phyloP scores from a whole-genome alignment of 257 asterid genomes.

The Primulina eburnea region DNA sequence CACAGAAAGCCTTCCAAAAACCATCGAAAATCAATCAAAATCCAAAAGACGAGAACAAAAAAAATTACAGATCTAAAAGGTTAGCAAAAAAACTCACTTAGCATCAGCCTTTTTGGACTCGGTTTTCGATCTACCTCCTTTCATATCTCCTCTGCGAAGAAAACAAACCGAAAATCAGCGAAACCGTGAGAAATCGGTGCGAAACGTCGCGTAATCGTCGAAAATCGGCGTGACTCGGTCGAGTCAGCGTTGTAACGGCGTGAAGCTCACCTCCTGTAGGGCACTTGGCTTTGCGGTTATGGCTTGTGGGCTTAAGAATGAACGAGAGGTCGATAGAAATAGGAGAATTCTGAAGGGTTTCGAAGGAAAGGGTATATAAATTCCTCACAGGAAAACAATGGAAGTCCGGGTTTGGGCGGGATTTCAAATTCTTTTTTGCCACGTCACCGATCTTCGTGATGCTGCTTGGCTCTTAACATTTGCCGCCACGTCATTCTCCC shows the following conservation, averaged over 20 bases:
- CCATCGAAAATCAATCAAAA: not conserved
- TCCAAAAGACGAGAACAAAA: not conserved
- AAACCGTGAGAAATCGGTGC: slow-evolving; percentile 39
- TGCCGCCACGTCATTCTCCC: not conserved
- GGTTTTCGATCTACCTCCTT: slow-evolving; percentile 66
- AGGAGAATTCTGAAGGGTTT: slow-evolving; percentile 41
- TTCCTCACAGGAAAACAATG: slow-evolving; percentile 43
- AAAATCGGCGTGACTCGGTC: slow-evolving; percentile 41
- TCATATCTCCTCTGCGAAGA: slow-evolving; percentile 50
- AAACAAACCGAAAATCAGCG: slow-evolving; percentile 19
- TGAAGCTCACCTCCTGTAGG: slow-evolving; percentile 28
- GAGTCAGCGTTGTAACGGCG: slow-evolving; percentile 24
- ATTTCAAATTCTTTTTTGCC: slow-evolving; percentile 52
- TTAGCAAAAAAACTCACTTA: slow-evolving; percentile 38
- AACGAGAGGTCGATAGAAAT: slow-evolving; percentile 38
- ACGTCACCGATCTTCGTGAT: slow-evolving; percentile 55
- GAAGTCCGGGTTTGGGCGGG: slow-evolving; percentile 99
- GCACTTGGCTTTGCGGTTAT: slow-evolving; percentile 39
- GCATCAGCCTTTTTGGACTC: slow-evolving; percentile 54
- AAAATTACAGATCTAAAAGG: slow-evolving; percentile 36
- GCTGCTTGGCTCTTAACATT: slow-evolving; percentile 15
- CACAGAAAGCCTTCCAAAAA: slow-evolving; percentile 42
- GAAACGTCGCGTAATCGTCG: slow-evolving; percentile 16
- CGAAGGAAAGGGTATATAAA: slow-evolving; percentile 43
- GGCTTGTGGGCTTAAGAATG: slow-evolving; percentile 32